Evolutionary conservation across 257 asterid species (phyloP).

Genomic region (Cynanchum wilfordii): DNA sequence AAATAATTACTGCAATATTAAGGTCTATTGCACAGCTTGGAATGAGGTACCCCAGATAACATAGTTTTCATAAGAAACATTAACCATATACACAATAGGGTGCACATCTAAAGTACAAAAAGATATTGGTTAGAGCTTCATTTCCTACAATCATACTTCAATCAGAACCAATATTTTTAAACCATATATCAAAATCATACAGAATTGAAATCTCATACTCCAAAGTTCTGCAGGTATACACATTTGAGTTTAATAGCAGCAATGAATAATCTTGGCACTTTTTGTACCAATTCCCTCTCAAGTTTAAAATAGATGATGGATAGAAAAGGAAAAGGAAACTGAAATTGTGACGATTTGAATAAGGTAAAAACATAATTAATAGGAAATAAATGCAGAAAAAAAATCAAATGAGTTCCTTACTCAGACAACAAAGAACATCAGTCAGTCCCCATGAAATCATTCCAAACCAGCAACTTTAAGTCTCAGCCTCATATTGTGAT

Average conservation of each 20-base stretch:
- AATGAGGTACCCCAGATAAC: neutral
- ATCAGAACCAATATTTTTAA: neutral
- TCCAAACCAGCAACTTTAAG: conserved; percentile 82
- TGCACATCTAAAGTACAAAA: neutral
- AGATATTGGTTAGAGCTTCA: neutral
- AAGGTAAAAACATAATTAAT: neutral
- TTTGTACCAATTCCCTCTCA: neutral
- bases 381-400: neutral
- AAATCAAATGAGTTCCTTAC: conserved; percentile 26
- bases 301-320: neutral
- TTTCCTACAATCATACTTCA: neutral
- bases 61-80: neutral
- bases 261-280: neutral
- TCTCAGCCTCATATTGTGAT: conserved; percentile 63
- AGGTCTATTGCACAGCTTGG: neutral
- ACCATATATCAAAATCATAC: neutral
- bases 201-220: neutral
- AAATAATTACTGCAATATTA: too few species aligned
- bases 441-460: conserved; percentile 20
- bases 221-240: neutral
- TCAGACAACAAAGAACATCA: conserved; percentile 23
- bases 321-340: neutral
- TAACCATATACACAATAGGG: neutral
- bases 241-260: neutral
- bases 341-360: neutral